phyloP scores from a whole-genome alignment of 129 eudicot genomes.

The Helianthus annuus region HanXRQr2.0-SUNRISE NC_035434.2:137714701-137715200 shows the following conservation, averaged over 20 bases:
- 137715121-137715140: constrained; percentile 81
- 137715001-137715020: constrained; percentile 77
- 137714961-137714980: constrained; percentile 72
- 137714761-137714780: constrained; percentile 32
- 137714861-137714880: constrained; percentile 96
- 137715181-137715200: constrained; percentile 77
- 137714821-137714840: constrained; percentile 83
- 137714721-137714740: constrained; percentile 18
- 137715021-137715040: constrained; percentile 52
- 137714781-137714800: constrained; percentile 51
- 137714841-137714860: constrained; percentile 74
- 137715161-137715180: constrained; percentile 86
- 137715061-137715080: constrained; percentile 73
- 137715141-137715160: constrained; percentile 93
- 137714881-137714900: constrained; percentile 74
- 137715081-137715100: constrained; percentile 92
- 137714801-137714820: constrained; percentile 69
- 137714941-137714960: constrained; percentile 63
- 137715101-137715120: constrained; percentile 78
- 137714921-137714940: constrained; percentile 64
- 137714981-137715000: constrained; percentile 89
- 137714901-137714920: constrained; percentile 69
- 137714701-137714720: constrained; percentile 3
- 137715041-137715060: constrained; percentile 82
- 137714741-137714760: constrained; percentile 10